Conservation (phyloP, 495 filamentous ascomycete genomes). For the Neurospora sp. region DNA sequence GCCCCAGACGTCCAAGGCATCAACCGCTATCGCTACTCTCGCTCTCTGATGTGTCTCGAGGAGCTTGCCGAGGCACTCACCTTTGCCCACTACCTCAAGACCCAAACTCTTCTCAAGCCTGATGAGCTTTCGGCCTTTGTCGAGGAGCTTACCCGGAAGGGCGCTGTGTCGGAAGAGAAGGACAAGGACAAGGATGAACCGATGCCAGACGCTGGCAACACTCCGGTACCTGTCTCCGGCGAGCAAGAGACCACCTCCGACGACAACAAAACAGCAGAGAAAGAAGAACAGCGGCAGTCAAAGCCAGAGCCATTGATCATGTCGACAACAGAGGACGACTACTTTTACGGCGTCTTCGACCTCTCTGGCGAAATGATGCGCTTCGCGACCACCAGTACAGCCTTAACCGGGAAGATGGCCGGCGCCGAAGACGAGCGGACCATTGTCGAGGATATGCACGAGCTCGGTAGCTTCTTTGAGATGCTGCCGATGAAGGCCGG, state of each 20-base stretch:
- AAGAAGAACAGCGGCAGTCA: background rate
- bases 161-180: background rate
- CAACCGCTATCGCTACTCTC: constrained; percentile 78
- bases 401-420: constrained; percentile 49
- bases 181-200: constrained; percentile 14
- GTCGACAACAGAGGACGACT: constrained; percentile 67
- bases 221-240: background rate
- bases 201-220: constrained; percentile 15
- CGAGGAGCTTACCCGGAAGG: constrained; percentile 17
- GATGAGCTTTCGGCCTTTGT: constrained; percentile 45
- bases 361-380: constrained; percentile 92
- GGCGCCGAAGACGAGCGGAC: constrained; percentile 28
- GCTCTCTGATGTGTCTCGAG: constrained; percentile 78
- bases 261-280: background rate
- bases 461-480: constrained; percentile 65
- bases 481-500: constrained; percentile 45
- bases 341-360: constrained; percentile 86
- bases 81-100: constrained; percentile 79
- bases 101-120: constrained; percentile 61
- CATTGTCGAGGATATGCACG: constrained; percentile 68
- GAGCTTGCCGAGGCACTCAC: constrained; percentile 82
- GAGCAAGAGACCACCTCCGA: background rate
- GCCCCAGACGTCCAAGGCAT: constrained; percentile 62
- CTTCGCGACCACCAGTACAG: constrained; percentile 77
- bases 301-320: constrained; percentile 34